Evolutionary conservation across 176 grass and related monocot species (phyloP).

Genomic region (Paspalum notatum): DNA sequence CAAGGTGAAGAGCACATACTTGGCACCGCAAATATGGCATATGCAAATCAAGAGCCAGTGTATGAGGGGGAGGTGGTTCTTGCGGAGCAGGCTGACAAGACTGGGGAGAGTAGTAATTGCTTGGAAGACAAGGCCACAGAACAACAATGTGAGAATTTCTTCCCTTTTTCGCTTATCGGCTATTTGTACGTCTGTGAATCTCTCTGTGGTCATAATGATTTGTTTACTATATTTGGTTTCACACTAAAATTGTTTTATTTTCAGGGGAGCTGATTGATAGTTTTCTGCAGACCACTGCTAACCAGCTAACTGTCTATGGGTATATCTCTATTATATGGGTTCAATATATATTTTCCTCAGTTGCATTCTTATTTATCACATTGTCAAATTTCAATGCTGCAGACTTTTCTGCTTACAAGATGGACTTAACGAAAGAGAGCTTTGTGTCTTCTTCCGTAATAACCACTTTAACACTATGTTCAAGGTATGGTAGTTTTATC

Average conservation of each 20-base stretch:
- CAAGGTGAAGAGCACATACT: slow-evolving; percentile 93
- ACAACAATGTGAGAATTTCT: slow-evolving; percentile 72
- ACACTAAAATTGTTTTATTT: slow-evolving; percentile 43
- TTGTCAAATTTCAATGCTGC: slow-evolving; percentile 34
- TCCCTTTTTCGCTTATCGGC: slow-evolving; percentile 12
- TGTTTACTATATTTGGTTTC: slow-evolving; percentile 30
- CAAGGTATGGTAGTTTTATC: slow-evolving; percentile 66
- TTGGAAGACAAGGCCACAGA: slow-evolving; percentile 42
- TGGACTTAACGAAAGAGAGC: slow-evolving; percentile 88
- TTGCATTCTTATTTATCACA: slow-evolving; percentile 15
- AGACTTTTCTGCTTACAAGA: slow-evolving; percentile 99
- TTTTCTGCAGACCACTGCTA: slow-evolving; percentile 82
- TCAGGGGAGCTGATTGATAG: slow-evolving; percentile 89
- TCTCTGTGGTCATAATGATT: slow-evolving; percentile 21
- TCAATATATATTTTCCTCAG: slow-evolving; percentile 1
- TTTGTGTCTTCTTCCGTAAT: slow-evolving; percentile 98
- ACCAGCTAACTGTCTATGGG: slow-evolving; percentile 97
- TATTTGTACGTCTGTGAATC: slow-evolving; percentile 2
- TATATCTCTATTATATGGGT: slow-evolving; percentile 34
- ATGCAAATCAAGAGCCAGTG: slow-evolving; percentile 70
- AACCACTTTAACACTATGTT: slow-evolving; percentile 99
- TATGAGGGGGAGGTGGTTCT: slow-evolving; percentile 90
- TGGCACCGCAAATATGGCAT: slow-evolving; percentile 47
- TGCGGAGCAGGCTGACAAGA: slow-evolving; percentile 67
- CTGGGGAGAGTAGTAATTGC: slow-evolving; percentile 38